These are phyloP conservation scores for Umbelopsis isabellina DNA, from an alignment of 192 early-diverging fungal genomes.

Conservation along the genomic window DNA sequence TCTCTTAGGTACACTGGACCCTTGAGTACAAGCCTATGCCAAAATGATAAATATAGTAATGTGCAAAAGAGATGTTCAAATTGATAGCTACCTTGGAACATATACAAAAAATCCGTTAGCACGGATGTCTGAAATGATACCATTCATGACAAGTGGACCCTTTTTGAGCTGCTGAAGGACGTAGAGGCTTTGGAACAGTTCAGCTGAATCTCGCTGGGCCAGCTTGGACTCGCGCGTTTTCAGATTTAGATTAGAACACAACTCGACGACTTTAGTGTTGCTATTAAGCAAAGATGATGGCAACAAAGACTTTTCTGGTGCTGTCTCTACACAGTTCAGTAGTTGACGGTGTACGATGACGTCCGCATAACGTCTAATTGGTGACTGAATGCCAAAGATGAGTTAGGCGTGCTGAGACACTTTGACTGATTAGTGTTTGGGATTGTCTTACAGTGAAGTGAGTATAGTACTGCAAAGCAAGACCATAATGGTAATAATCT, in stretches of 20 bases:
- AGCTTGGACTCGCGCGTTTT: constrained; percentile 73
- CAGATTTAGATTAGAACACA: constrained; percentile 64
- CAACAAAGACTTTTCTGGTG: not conserved
- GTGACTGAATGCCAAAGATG: constrained; percentile 44
- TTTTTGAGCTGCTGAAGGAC: constrained; percentile 49
- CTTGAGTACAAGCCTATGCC: constrained; percentile 64
- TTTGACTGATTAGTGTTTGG: not conserved
- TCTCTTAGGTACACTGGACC: constrained; percentile 73
- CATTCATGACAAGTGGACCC: constrained; percentile 56
- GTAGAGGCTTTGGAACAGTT: constrained; percentile 79
- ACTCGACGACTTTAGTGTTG: constrained; percentile 43
- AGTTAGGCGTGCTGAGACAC: no score
- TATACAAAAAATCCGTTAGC: constrained; percentile 68
- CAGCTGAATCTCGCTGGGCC: constrained; percentile 79
- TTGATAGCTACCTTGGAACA: constrained; percentile 43
- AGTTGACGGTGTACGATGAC: constrained; percentile 78
- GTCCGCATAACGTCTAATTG: constrained; percentile 83
- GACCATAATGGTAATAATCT: constrained; percentile 71
- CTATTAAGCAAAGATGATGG: constrained; percentile 15
- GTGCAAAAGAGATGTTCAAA: no score
- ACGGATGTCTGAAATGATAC: constrained; percentile 73
- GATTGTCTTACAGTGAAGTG: constrained; percentile 67
- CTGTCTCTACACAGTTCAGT: constrained; percentile 46
- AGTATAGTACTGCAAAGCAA: constrained; percentile 78
- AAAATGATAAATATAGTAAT: constrained; percentile 24